phyloP scores from a whole-genome alignment of 169 alveolate species.

The Babesia divergens region DNA sequence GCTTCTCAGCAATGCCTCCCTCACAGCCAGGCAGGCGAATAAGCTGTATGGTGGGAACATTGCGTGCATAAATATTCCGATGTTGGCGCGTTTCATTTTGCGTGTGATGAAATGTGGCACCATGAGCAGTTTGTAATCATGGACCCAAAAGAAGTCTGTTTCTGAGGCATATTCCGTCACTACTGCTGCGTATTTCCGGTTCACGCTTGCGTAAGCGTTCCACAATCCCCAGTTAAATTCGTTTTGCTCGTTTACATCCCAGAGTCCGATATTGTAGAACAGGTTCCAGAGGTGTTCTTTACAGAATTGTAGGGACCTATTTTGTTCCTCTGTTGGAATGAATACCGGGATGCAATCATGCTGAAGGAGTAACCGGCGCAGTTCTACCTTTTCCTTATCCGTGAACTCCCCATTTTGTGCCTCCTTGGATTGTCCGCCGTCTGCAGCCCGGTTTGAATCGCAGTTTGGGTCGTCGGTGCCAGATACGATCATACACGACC shows the following conservation, averaged over 20 bases:
- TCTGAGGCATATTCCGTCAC: slow-evolving; percentile 54
- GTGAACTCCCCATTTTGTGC: background rate
- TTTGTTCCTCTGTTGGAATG: slow-evolving; percentile 21
- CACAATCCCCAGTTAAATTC: slow-evolving; percentile 77
- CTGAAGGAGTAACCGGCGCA: slow-evolving; percentile 13
- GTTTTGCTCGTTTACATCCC: slow-evolving; percentile 69
- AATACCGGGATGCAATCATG: slow-evolving; percentile 67
- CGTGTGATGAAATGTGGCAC: slow-evolving; percentile 81
- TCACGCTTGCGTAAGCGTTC: slow-evolving; percentile 72
- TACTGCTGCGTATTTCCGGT: slow-evolving; percentile 63
- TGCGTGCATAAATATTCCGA: slow-evolving; percentile 90
- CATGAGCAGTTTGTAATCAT: slow-evolving; percentile 86
- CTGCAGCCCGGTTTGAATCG: background rate
- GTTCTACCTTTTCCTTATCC: slow-evolving; percentile 36
- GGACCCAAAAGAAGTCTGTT: slow-evolving; percentile 84
- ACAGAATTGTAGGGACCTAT: slow-evolving; percentile 34
- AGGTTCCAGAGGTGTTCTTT: slow-evolving; percentile 64
- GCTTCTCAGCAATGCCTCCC: slow-evolving; percentile 89
- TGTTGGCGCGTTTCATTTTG: slow-evolving; percentile 73
- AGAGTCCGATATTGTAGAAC: slow-evolving; percentile 74
- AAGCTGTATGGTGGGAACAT: slow-evolving; percentile 91
- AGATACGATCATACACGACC: slow-evolving; percentile 35
- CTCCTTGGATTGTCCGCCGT: background rate
- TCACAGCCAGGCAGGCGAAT: slow-evolving; percentile 83
- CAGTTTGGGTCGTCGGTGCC: background rate